phyloP scores from a whole-genome alignment of 1,284 basidiomycete species.

The Sanghuangporus weigelae region DNA sequence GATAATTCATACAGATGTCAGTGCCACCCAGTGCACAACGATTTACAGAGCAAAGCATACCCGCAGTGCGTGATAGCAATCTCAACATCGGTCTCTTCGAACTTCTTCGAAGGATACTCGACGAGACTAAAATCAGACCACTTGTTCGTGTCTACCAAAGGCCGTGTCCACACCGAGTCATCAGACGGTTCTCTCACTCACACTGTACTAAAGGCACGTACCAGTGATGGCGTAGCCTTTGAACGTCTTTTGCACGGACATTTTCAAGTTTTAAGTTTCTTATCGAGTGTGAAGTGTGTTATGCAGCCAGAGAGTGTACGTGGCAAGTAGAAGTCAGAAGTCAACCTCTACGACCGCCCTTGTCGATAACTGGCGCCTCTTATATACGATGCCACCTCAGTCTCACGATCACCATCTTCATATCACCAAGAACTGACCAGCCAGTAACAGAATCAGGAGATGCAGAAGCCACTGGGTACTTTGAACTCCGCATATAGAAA shows the following conservation, averaged over 20 bases:
- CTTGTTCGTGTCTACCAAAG: conserved; percentile 21
- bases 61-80: conserved; percentile 37
- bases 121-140: conserved; percentile 41
- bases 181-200: not conserved
- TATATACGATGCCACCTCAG: no score
- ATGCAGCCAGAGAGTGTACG: no score
- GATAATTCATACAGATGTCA: not conserved
- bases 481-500: not conserved
- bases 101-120: conserved; percentile 32
- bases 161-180: not conserved
- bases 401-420: no score
- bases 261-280: not conserved
- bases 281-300: no score
- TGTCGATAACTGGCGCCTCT: no score
- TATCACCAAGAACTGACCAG: no score
- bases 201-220: not conserved
- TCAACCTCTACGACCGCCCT: no score
- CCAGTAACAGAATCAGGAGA: no score
- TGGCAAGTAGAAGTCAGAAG: no score
- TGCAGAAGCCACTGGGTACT: no score
- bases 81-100: conserved; percentile 33
- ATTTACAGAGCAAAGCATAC: conserved; percentile 18
- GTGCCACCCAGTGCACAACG: not conserved
- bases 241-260: conserved; percentile 13
- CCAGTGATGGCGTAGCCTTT: conserved; percentile 17